Evolutionary conservation across 768 basidiomycete species (phyloP).

Genomic region (Lactarius evosmus): DNA sequence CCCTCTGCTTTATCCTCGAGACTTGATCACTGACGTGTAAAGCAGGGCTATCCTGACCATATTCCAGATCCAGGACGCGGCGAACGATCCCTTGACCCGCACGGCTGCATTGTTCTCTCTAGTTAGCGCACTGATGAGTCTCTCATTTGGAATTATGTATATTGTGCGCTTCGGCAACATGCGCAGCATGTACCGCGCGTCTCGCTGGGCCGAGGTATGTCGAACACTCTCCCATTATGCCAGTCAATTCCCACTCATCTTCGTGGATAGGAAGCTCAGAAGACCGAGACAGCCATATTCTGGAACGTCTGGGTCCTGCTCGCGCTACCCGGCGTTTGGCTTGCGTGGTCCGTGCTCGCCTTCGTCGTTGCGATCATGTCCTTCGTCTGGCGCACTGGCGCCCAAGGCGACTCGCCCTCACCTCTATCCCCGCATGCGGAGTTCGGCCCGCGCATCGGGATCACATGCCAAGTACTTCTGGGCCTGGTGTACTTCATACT

Average conservation of each 20-base stretch:
- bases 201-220: constrained; percentile 65
- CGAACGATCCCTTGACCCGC: constrained; percentile 58
- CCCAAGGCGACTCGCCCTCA: constrained; percentile 38
- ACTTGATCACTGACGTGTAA: constrained; percentile 3
- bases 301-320: constrained; percentile 73
- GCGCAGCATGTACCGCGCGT: constrained; percentile 68
- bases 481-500: constrained; percentile 60
- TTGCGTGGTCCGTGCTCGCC: constrained; percentile 70
- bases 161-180: constrained; percentile 70
- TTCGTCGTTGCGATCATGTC: constrained; percentile 61
- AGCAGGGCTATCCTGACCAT: constrained; percentile 64
- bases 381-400: constrained; percentile 65
- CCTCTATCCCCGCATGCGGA: constrained; percentile 41
- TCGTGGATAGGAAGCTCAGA: constrained; percentile 52
- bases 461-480: constrained; percentile 52
- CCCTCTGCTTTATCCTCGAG: background rate
- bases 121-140: constrained; percentile 63
- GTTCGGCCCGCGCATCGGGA: constrained; percentile 51
- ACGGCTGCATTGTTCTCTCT: constrained; percentile 62
- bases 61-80: constrained; percentile 54
- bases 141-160: constrained; percentile 71
- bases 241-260: background rate
- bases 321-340: constrained; percentile 66
- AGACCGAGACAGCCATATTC: constrained; percentile 43
- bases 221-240: background rate